These are phyloP conservation scores for Botrytis squamosa DNA, from an alignment of 2,329 filamentous ascomycete genomes.

Conservation along the genomic window DNA sequence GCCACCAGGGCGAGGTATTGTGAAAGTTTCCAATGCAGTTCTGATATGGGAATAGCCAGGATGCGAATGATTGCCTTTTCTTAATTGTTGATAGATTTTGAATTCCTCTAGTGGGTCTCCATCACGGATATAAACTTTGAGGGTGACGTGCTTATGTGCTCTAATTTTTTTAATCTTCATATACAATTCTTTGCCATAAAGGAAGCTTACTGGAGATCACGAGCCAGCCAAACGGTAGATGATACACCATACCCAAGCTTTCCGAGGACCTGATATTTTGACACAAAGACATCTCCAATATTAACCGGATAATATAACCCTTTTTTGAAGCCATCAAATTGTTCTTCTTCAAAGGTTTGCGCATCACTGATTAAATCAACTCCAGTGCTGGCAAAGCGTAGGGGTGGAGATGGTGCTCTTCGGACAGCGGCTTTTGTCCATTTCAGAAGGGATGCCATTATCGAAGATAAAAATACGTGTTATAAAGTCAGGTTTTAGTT, in stretches of 20 bases:
- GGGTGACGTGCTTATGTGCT: constrained; percentile 18
- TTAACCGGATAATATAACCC: neutral
- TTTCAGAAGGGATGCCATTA: constrained; percentile 1
- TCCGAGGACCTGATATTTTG: constrained; percentile 30
- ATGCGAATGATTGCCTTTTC: constrained; percentile 25
- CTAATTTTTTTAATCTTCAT: neutral
- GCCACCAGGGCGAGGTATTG: constrained; percentile 41
- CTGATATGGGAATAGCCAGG: neutral
- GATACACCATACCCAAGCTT: constrained; percentile 29
- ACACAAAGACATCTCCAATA: constrained; percentile 26
- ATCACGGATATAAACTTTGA: constrained; percentile 24
- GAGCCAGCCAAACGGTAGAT: constrained; percentile 29
- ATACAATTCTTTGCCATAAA: neutral
- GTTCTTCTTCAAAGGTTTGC: neutral
- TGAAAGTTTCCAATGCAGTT: constrained; percentile 41
- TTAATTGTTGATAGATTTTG: constrained; percentile 45
- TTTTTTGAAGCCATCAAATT: neutral
- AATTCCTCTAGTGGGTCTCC: constrained; percentile 39
- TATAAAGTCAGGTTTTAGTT: neutral
- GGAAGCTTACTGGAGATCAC: constrained; percentile 26
- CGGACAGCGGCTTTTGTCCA: neutral
- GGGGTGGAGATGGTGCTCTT: neutral
- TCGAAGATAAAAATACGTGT: neutral
- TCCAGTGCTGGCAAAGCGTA: neutral
- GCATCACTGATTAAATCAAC: neutral